Evolutionary conservation across 768 basidiomycete species (phyloP).

Genomic region (Gelatoporia subvermispora): DNA sequence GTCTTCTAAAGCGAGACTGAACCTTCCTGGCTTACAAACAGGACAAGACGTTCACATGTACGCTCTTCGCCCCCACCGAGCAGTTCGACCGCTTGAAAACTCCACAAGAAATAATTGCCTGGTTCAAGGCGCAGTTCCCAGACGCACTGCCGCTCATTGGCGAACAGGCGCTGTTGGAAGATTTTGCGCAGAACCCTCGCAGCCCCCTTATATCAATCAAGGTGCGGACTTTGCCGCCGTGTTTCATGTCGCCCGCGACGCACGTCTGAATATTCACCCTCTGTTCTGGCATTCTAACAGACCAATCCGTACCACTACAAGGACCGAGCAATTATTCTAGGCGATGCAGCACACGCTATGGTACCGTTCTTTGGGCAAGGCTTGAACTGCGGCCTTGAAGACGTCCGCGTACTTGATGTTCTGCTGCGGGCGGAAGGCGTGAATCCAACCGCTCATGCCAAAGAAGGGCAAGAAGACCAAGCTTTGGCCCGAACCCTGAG

Average conservation of each 20-base stretch:
- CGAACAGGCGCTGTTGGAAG: conserved; percentile 66
- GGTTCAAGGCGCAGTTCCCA: conserved; percentile 84
- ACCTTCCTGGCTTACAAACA: conserved; percentile 30
- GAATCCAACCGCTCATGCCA: conserved; percentile 36
- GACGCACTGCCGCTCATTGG: conserved; percentile 87
- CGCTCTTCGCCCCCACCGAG: conserved; percentile 82
- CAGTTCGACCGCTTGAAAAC: conserved; percentile 66
- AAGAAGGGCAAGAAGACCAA: conserved; percentile 41
- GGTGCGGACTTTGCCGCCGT: conserved; percentile 43
- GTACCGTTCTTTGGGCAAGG: conserved; percentile 99
- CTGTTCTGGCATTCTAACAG: conserved; percentile 34
- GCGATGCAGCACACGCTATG: conserved; percentile 97
- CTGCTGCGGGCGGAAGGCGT: conserved; percentile 72
- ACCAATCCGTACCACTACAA: conserved; percentile 86
- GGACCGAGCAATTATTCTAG: conserved; percentile 82
- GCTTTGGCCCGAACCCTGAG: conserved; percentile 62
- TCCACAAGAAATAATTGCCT: conserved; percentile 52
- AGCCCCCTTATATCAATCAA: conserved; percentile 90
- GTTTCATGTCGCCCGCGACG: neutral
- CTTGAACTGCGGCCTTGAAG: conserved; percentile 95
- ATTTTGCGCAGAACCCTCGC: conserved; percentile 81
- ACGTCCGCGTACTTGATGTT: conserved; percentile 83
- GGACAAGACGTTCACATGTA: conserved; percentile 98
- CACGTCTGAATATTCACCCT: conserved; percentile 22
- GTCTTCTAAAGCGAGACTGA: conserved; percentile 9